Evolutionary conservation across 352 stramenopile species (phyloP), one percentile per base, ranked within the genome.

Genomic region (Discostella stelligera): DNA sequence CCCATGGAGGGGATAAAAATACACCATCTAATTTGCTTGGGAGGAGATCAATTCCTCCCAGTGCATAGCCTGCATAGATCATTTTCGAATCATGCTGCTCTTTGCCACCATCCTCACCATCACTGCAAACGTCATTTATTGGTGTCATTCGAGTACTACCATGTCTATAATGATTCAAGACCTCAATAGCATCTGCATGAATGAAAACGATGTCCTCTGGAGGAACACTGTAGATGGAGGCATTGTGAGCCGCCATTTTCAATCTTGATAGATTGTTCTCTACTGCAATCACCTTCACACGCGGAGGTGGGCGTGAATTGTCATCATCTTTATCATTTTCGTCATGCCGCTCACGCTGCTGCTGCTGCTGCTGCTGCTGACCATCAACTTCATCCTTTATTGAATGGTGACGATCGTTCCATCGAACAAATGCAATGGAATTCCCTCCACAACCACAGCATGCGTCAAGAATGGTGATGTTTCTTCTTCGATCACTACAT

Each of bases 361-460:
- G 49, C 49, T 55, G 49, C 5, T 59, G 52, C 25, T 59, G 52
- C 32, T 59, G 7, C 9, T 59, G n/a, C 6, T 2, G 4, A 59
- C 52, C 20, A 23, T 37, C 18, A 39, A 6, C 52, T 11, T 59
- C 52, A 14, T 59, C 7, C 49, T 55, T 59, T 30, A 23, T 14
- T 41, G 32, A 41, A 10, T 0, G 27, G 44, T 60, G 7, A 49
- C 21, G n/a, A 48, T 55, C 64, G 16, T 77, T 75, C 53, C 60
- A 62, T 41, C 50, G 27, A 41, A 72, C 75, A 84, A 94, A 91
- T 20, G 84, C 84, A 73, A 94, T 91, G 6, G 76, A 67, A 71
- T 94, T 92, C 16, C 88, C 88, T 37, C 88, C 88, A 78, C 80
- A 89, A 20, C 88, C 88, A 83, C 86, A 91, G 74, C 92, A 94